Evolutionary conservation across 2,329 filamentous ascomycete species (phyloP).

Genomic region (Penicillium decumbens): DNA sequence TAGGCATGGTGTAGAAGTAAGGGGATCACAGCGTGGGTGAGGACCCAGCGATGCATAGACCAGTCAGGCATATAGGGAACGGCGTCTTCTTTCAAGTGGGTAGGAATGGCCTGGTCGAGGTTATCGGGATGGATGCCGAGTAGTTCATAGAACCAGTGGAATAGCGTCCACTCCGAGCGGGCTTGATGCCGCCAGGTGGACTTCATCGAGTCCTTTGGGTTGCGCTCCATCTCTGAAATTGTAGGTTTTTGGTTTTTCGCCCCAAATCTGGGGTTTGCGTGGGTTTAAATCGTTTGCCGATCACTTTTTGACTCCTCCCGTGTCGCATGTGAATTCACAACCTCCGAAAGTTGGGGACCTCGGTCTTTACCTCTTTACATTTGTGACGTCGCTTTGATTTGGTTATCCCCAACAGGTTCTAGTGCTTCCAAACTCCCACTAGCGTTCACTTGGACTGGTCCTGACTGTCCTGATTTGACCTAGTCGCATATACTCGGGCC

Average conservation of each 20-base stretch:
- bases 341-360: constrained; percentile 16
- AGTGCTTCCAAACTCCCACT: no score
- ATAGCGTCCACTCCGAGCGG: constrained; percentile 22
- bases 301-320: constrained; percentile 10
- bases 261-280: background rate
- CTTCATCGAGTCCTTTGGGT: constrained; percentile 28
- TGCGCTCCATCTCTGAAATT: constrained; percentile 12
- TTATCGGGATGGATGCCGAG: constrained; percentile 21
- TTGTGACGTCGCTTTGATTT: no score
- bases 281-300: constrained; percentile 20
- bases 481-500: background rate
- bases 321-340: constrained; percentile 23
- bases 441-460: no score
- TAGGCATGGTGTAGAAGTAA: constrained; percentile 24
- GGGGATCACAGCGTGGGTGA: constrained; percentile 21
- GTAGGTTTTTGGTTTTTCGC: background rate
- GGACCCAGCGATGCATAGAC: constrained; percentile 25
- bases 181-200: constrained; percentile 24
- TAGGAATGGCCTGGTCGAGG: constrained; percentile 19
- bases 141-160: constrained; percentile 27
- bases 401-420: background rate
- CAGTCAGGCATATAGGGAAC: constrained; percentile 23
- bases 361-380: background rate
- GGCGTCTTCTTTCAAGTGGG: constrained; percentile 20
- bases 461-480: background rate